Evolutionary conservation across 352 stramenopile species (phyloP), one percentile per base, ranked within the genome.

Genomic region (Globisporangium recalcitrans): DNA sequence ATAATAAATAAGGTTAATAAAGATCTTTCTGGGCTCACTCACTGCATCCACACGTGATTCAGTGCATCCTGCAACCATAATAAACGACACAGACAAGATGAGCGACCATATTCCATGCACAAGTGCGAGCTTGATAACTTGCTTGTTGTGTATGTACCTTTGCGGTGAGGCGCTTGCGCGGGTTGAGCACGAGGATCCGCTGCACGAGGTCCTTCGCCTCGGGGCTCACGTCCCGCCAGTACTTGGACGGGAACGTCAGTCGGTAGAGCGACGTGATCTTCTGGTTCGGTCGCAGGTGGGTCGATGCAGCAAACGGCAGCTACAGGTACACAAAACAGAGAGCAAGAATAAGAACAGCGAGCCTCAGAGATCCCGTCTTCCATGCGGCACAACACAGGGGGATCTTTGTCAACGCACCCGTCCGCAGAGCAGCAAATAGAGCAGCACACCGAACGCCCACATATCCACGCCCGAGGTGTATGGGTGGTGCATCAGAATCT

Each of bases 391-490:
- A 40, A 46, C 6, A 46, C n/a, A 5, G 36, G 14, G 2, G 38
- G 19, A 6, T 46, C 14, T 8, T 4, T 46, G 16, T 22, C 6
- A 7, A 69, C 71, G 80, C 32, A 98, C 78, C 68, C 95, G 98
- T 32, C 97, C 97, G 65, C 95, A 98, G 19, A 99, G 80, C 48
- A 99, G 79, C 44, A 99, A 80, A 70, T 98, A 99, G 5, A 97
- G 83, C 67, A 99, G 95, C 8, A 99, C 85, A 13, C 97, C 97
- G 13, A 99, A 90, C 6, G 96, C 96, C 96, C 96, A 99, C 65
- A 97, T 96, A 74, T 99, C 97, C 9, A 99, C 95, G 0, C 90
- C 82, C 31, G 96, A 88, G 14, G 80, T 97, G 76, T 99, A 99
- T 24, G 96, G 82, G 64, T 97, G 81, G 10, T 97, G 88, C 58